Evolutionary conservation across 371 early-diverging fungal genomes (phyloP).

Genomic region (Mortierella sp.): DNA sequence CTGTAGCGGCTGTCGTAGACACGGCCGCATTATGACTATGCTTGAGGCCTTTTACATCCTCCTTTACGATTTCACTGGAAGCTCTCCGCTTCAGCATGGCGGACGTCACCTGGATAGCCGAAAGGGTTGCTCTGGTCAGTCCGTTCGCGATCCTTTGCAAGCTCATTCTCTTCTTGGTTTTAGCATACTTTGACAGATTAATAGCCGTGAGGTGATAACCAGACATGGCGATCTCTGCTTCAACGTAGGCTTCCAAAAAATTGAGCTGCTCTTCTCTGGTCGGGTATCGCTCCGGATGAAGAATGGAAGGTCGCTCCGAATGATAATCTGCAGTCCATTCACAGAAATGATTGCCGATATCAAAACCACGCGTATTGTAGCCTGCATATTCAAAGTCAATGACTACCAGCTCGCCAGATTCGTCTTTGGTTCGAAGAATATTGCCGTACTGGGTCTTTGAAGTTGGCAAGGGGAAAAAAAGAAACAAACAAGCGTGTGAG

Average conservation of each 20-base stretch:
- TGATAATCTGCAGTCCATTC: conserved; percentile 92
- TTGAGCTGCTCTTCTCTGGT: conserved; percentile 61
- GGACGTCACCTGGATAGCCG: conserved; percentile 29
- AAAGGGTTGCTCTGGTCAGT: conserved; percentile 22
- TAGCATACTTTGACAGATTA: conserved; percentile 21
- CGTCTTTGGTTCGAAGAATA: conserved; percentile 65
- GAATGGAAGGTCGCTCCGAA: conserved; percentile 60
- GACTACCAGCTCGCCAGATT: conserved; percentile 69
- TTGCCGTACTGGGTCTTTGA: conserved; percentile 84
- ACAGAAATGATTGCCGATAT: conserved; percentile 91
- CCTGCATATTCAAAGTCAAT: conserved; percentile 92
- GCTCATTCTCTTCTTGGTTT: conserved; percentile 14
- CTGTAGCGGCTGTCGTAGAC: too few species aligned
- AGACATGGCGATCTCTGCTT: conserved; percentile 58
- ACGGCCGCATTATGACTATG: neutral
- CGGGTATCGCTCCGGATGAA: conserved; percentile 65
- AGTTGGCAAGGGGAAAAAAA: neutral
- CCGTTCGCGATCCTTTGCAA: conserved; percentile 21
- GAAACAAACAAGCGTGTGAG: too few species aligned
- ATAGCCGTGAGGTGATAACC: conserved; percentile 52
- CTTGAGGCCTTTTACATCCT: neutral
- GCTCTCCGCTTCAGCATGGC: conserved; percentile 12
- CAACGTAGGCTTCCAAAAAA: conserved; percentile 76
- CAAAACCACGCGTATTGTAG: conserved; percentile 83
- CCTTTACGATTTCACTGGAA: neutral